These are phyloP conservation scores for Miscanthus lutarioriparius DNA, from an alignment of 176 grass and related monocot genomes.

Conservation along the genomic window DNA sequence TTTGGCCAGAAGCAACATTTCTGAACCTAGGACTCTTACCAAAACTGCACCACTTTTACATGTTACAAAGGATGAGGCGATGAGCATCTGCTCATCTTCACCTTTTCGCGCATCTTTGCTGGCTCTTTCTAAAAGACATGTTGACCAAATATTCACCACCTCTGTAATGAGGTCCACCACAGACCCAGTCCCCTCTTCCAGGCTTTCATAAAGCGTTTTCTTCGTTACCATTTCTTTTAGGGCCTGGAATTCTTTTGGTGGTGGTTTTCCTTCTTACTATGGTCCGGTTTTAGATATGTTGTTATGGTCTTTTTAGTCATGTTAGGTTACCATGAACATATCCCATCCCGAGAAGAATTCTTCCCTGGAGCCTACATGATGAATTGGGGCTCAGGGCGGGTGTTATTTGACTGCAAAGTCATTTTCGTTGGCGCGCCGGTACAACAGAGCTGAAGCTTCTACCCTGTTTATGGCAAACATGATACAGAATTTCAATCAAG, in stretches of 20 bases:
- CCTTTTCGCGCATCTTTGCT: background rate
- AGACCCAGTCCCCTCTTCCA: background rate
- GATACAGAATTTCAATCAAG: conserved; percentile 34
- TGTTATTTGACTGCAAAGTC: conserved; percentile 73
- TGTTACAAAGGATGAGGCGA: conserved; percentile 20
- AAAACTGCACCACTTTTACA: conserved; percentile 30
- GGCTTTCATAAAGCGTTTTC: conserved; percentile 36
- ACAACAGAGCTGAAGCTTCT: conserved; percentile 89
- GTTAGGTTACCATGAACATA: conserved; percentile 35
- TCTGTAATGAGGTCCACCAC: background rate
- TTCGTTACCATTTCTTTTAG: conserved; percentile 25
- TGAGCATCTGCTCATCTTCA: background rate
- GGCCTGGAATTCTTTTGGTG: conserved; percentile 13
- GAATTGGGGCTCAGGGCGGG: background rate
- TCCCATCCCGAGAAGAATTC: background rate
- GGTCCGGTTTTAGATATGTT: conserved; percentile 33
- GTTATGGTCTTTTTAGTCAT: conserved; percentile 17
- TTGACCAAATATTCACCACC: conserved; percentile 7
- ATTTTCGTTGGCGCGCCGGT: conserved; percentile 68
- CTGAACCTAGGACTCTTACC: background rate
- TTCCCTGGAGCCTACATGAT: conserved; percentile 1
- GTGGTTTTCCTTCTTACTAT: conserved; percentile 15
- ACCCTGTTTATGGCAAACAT: conserved; percentile 74
- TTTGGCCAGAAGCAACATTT: background rate
- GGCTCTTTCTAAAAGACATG: background rate